These are phyloP conservation scores for Talaromyces sp. DNA, from an alignment of 2,329 filamentous ascomycete species.

Conservation along the genomic window DNA sequence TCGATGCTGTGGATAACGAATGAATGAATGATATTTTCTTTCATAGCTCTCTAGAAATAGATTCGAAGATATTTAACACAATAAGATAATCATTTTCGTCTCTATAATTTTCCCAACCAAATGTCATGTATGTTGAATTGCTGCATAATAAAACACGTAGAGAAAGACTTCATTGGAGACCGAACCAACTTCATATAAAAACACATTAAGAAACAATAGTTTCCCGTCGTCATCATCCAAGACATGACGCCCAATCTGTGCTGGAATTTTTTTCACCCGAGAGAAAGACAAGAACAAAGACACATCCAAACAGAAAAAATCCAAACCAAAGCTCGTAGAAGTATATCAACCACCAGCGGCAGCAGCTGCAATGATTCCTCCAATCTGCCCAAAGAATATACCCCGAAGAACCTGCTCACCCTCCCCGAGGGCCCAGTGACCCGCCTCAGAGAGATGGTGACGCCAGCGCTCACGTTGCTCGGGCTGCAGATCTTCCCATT, in stretches of 20 bases:
- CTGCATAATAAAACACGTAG: neutral
- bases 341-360: constrained; percentile 8
- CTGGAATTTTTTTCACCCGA: neutral
- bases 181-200: neutral
- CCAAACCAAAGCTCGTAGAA: neutral
- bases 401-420: constrained; percentile 73
- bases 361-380: constrained; percentile 53
- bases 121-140: neutral
- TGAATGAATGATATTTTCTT: neutral
- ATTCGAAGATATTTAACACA: neutral
- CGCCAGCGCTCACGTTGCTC: constrained; percentile 67
- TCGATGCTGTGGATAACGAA: neutral
- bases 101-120: neutral
- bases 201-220: neutral
- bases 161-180: neutral
- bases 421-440: constrained; percentile 75
- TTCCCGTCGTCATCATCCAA: neutral
- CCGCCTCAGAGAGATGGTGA: constrained; percentile 62
- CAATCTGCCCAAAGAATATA: constrained; percentile 72
- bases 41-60: neutral
- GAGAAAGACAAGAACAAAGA: neutral
- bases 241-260: neutral
- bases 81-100: neutral
- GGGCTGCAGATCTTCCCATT: constrained; percentile 68
- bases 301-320: neutral